These are phyloP conservation scores for Epichloe bromicola DNA, from an alignment of 2,329 filamentous ascomycete species.

Conservation along the genomic window DNA sequence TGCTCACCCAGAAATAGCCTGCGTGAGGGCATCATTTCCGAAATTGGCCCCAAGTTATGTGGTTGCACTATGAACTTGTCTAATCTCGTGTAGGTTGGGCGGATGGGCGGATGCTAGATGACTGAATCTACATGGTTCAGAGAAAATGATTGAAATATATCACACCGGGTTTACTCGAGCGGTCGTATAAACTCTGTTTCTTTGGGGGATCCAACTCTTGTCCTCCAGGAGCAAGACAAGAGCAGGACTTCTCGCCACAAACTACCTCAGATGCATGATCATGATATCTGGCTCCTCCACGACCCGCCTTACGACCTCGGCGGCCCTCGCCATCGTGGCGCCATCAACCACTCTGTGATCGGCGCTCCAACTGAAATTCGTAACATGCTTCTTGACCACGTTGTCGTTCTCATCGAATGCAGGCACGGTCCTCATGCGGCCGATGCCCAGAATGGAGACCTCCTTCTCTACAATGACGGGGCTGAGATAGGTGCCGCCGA, in stretches of 20 bases:
- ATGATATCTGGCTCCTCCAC: constrained; percentile 80
- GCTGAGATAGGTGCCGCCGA: constrained; percentile 82
- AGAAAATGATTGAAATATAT: too few species aligned
- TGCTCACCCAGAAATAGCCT: too few species aligned
- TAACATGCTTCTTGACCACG: constrained; percentile 64
- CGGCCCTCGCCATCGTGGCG: constrained; percentile 84
- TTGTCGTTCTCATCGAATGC: constrained; percentile 52
- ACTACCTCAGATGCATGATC: constrained; percentile 65
- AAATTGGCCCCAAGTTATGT: too few species aligned
- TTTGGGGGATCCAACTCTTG: too few species aligned
- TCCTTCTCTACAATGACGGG: constrained; percentile 86
- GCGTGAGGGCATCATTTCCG: too few species aligned
- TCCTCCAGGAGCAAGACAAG: too few species aligned
- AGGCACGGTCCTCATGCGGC: constrained; percentile 66
- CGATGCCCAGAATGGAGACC: constrained; percentile 83
- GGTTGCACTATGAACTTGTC: too few species aligned
- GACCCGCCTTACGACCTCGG: constrained; percentile 62
- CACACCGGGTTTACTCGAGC: too few species aligned
- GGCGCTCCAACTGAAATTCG: constrained; percentile 92
- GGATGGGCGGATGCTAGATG: too few species aligned
- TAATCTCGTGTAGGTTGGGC: too few species aligned
- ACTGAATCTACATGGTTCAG: too few species aligned
- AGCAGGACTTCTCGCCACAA: neutral
- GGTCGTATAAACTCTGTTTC: too few species aligned
- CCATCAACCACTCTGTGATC: constrained; percentile 93